A percentile compares a stretch with the other conserved stretches of the same genome.
Evolutionary conservation across 176 grass and related monocot genomes (phyloP).

Genomic region (Bromus sterilis): DNA sequence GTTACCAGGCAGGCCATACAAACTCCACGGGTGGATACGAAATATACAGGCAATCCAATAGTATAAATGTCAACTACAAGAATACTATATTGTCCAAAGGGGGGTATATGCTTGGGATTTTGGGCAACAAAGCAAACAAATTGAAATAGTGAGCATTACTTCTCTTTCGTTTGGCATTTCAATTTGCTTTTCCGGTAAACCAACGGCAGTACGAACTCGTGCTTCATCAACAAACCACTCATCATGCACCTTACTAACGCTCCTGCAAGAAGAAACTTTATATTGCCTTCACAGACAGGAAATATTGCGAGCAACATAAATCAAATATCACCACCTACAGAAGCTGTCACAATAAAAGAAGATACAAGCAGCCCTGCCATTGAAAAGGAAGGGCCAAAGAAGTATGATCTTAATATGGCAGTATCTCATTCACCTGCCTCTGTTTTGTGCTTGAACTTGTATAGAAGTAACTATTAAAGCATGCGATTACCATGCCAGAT

Average conservation of each 20-base stretch:
- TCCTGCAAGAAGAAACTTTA: constrained; percentile 52
- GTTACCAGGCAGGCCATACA: not conserved
- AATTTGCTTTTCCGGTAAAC: constrained; percentile 60
- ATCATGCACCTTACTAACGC: constrained; percentile 95
- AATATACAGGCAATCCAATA: not conserved
- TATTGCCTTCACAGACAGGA: not conserved
- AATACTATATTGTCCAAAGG: not conserved
- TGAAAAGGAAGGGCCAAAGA: not conserved
- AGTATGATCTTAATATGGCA: not conserved
- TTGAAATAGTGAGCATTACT: constrained; percentile 42
- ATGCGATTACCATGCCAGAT: constrained; percentile 2
- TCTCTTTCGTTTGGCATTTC: constrained; percentile 79
- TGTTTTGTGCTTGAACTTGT: constrained; percentile 2
- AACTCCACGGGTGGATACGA: not conserved
- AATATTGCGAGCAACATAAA: not conserved
- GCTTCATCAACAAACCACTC: constrained; percentile 99
- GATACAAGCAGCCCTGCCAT: not conserved
- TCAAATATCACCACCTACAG: not conserved
- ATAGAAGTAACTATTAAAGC: not conserved
- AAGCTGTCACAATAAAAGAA: not conserved
- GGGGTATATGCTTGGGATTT: not conserved
- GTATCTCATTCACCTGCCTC: not conserved
- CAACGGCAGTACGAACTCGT: constrained; percentile 67
- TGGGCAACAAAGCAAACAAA: constrained; percentile 16
- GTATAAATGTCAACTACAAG: not conserved